Percentiles rank a stretch among this genome's conserved stretches.
Conservation (phyloP, 495 filamentous ascomycete species). For the Staphylotrichum longicolle region DNA sequence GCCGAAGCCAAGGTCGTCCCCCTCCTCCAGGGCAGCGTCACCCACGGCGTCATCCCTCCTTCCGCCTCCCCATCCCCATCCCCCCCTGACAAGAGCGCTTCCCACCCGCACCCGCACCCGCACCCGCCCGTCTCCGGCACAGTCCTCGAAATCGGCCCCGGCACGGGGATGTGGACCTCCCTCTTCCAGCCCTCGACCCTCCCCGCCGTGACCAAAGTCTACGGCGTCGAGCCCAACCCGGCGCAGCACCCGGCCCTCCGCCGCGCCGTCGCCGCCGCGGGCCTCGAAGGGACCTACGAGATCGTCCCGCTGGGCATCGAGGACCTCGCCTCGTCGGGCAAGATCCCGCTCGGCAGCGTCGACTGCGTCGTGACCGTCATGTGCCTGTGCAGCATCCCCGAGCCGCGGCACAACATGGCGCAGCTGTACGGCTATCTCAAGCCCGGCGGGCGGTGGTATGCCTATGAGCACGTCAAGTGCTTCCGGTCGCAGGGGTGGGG, state of each 20-base stretch:
- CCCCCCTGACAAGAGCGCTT: too few relatives aligned
- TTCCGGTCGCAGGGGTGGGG: constrained; percentile 42
- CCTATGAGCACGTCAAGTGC: constrained; percentile 67
- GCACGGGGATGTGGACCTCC: constrained; percentile 47
- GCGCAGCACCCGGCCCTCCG: constrained; percentile 54
- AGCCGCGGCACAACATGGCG: constrained; percentile 54
- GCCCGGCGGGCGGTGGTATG: constrained; percentile 64
- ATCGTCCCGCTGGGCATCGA: constrained; percentile 63
- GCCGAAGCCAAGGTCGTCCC: constrained; percentile 38
- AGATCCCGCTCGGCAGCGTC: constrained; percentile 52
- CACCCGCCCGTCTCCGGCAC: constrained; percentile 35
- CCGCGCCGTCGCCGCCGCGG: constrained; percentile 44
- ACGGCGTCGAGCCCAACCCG: constrained; percentile 66
- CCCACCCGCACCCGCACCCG: constrained; percentile 21
- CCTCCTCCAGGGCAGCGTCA: constrained; percentile 42
- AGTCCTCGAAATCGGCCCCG: constrained; percentile 51
- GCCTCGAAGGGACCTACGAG: constrained; percentile 58
- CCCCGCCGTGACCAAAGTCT: constrained; percentile 51
- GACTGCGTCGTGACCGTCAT: constrained; percentile 69
- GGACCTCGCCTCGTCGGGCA: constrained; percentile 40
- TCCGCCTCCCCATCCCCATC: neutral
- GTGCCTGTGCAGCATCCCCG: constrained; percentile 70
- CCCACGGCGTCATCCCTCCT: constrained; percentile 25
- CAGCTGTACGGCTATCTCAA: constrained; percentile 62
- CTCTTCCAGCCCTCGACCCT: constrained; percentile 29